phyloP scores from a whole-genome alignment of 768 basidiomycete species.

The Boletus vinaceobasis region DNA sequence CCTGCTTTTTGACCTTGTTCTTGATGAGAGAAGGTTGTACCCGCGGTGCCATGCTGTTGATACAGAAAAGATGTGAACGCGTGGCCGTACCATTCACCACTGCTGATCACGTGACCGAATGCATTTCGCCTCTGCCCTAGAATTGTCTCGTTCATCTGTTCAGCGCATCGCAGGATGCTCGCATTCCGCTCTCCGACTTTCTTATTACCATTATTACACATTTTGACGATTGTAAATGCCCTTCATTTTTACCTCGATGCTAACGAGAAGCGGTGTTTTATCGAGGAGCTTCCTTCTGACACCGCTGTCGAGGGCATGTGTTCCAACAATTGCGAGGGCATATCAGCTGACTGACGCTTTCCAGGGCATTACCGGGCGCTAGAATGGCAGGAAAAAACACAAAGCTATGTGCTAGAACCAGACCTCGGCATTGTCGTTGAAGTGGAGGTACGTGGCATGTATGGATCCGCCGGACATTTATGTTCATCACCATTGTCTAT shows the following conservation, averaged over 20 bases:
- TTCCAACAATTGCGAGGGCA: background rate
- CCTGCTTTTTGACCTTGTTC: conserved; percentile 87
- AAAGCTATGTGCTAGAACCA: conserved; percentile 66
- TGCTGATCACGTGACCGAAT: conserved; percentile 16
- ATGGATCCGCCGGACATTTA: background rate
- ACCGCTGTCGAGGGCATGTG: conserved; percentile 88
- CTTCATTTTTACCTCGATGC: conserved; percentile 97
- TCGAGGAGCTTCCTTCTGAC: conserved; percentile 92
- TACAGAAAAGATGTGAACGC: background rate
- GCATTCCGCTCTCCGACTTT: conserved; percentile 23
- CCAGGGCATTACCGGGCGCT: conserved; percentile 89
- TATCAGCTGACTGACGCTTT: background rate
- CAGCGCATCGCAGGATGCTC: conserved; percentile 21
- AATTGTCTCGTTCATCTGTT: background rate
- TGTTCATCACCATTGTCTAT: background rate
- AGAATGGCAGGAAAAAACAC: conserved; percentile 78
- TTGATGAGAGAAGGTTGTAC: conserved; percentile 69
- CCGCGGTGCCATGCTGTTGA: conserved; percentile 49
- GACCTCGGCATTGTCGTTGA: conserved; percentile 87
- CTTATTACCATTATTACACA: conserved; percentile 38
- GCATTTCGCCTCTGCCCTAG: background rate
- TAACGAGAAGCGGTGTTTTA: conserved; percentile 90
- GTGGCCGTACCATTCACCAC: background rate
- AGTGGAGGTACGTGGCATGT: conserved; percentile 65
- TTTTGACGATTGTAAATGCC: conserved; percentile 54